Conservation (phyloP, 2,329 filamentous ascomycete genomes). For the Aureobasidium sp. region DNA sequence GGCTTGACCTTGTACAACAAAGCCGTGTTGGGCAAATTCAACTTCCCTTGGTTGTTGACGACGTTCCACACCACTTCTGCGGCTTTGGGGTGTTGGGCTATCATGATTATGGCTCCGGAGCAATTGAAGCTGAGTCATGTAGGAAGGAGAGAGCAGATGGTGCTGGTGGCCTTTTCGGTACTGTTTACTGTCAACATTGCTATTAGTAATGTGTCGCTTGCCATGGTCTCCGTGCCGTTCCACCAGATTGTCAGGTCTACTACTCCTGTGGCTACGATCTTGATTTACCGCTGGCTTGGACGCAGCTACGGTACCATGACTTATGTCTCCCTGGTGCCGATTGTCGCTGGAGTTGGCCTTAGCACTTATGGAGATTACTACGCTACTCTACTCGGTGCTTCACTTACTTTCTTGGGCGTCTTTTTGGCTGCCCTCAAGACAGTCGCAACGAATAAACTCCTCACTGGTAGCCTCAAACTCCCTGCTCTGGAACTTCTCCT, state of each 20-base stretch:
- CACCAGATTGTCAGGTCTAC: slow-evolving; percentile 59
- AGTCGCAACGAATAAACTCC: slow-evolving; percentile 57
- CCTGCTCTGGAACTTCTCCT: slow-evolving; percentile 55
- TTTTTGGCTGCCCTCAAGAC: slow-evolving; percentile 46
- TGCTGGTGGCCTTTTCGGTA: slow-evolving; percentile 51
- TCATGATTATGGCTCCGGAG: slow-evolving; percentile 35
- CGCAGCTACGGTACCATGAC: slow-evolving; percentile 50
- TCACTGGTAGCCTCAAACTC: slow-evolving; percentile 55
- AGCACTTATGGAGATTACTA: slow-evolving; percentile 58
- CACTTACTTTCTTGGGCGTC: slow-evolving; percentile 33
- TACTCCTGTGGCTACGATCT: slow-evolving; percentile 54
- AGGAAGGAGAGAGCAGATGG: slow-evolving; percentile 46
- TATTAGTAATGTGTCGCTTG: slow-evolving; percentile 54
- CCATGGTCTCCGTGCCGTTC: slow-evolving; percentile 55
- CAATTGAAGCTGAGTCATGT: slow-evolving; percentile 49
- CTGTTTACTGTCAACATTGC: slow-evolving; percentile 59
- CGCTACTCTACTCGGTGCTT: slow-evolving; percentile 47
- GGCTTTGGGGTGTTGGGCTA: slow-evolving; percentile 48
- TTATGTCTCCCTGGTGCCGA: slow-evolving; percentile 54
- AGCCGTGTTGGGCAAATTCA: slow-evolving; percentile 42
- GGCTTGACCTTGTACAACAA: slow-evolving; percentile 54
- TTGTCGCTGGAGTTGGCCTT: slow-evolving; percentile 53
- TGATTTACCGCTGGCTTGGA: slow-evolving; percentile 51
- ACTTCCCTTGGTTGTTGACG: slow-evolving; percentile 57
- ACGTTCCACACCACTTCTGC: slow-evolving; percentile 53